phyloP scores from a whole-genome alignment of 805 yeast species.

The Saccharomyces mikatae region DNA sequence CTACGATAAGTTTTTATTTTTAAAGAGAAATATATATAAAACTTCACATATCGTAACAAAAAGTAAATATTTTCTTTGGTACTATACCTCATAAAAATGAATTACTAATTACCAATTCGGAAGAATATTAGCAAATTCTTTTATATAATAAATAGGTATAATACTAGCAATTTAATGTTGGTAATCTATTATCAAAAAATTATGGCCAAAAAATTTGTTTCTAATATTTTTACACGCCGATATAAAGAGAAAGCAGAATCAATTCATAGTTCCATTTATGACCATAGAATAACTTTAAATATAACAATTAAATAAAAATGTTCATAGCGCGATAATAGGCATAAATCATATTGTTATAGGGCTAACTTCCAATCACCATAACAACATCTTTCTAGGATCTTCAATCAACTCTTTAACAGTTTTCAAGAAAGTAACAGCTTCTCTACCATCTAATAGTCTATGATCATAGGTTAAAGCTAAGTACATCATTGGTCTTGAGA shows the following conservation, averaged over 20 bases:
- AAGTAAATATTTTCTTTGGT: neutral
- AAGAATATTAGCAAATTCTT: neutral
- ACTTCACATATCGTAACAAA: neutral
- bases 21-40: no score
- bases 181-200: neutral
- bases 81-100: no score
- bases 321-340: neutral
- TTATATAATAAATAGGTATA: neutral
- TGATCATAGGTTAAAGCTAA: slow-evolving; percentile 97
- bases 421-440: slow-evolving; percentile 94
- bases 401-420: slow-evolving; percentile 94
- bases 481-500: slow-evolving; percentile 98
- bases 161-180: neutral
- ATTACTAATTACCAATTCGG: no score
- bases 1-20: neutral
- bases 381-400: slow-evolving; percentile 97
- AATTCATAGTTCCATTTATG: neutral
- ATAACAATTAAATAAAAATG: neutral
- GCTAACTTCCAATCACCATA: slow-evolving; percentile 28
- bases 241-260: neutral
- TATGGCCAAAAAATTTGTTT: no score
- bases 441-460: slow-evolving; percentile 96
- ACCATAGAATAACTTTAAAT: neutral
- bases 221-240: no score
- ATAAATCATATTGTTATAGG: neutral